Evolutionary conservation across 768 basidiomycete genomes (phyloP).

Genomic region (Crassisporium funariophilum): DNA sequence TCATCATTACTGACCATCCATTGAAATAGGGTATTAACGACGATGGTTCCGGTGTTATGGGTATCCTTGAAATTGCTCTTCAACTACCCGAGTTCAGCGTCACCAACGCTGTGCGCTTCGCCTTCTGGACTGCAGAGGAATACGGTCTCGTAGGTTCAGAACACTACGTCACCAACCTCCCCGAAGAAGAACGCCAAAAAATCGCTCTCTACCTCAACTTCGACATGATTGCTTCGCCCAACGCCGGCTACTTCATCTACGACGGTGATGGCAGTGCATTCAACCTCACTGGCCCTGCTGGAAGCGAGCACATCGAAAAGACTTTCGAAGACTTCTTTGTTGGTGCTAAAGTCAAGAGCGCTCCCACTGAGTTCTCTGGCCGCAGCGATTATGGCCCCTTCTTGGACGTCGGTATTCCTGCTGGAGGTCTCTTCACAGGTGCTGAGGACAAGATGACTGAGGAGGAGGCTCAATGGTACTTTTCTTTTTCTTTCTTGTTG

Average conservation of each 20-base stretch:
- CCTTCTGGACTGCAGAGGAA: conserved; percentile 36
- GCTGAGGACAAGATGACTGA: conserved; percentile 31
- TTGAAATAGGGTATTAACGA: conserved; percentile 30
- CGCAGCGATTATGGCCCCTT: conserved; percentile 35
- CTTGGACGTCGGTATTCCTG: conserved; percentile 31
- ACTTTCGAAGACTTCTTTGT: conserved; percentile 29
- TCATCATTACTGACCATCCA: neutral
- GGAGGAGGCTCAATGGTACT: conserved; percentile 24
- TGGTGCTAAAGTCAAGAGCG: conserved; percentile 19
- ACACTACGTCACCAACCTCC: conserved; percentile 29
- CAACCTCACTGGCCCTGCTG: conserved; percentile 29
- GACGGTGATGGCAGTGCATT: conserved; percentile 33
- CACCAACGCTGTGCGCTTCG: conserved; percentile 34
- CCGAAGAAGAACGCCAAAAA: conserved; percentile 25
- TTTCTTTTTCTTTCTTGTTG: neutral
- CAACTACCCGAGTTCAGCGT: conserved; percentile 27
- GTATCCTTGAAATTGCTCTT: conserved; percentile 30
- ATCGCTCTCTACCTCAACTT: conserved; percentile 38
- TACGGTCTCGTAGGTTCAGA: conserved; percentile 32
- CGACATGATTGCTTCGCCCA: conserved; percentile 38
- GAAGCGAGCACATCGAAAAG: conserved; percentile 32
- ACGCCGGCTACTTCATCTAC: conserved; percentile 29
- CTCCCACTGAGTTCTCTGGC: conserved; percentile 26
- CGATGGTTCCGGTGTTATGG: conserved; percentile 31
- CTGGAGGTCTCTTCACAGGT: conserved; percentile 33